These are phyloP conservation scores for Austroboletus eburneus DNA, from an alignment of 768 basidiomycete genomes.

Conservation along the genomic window DNA sequence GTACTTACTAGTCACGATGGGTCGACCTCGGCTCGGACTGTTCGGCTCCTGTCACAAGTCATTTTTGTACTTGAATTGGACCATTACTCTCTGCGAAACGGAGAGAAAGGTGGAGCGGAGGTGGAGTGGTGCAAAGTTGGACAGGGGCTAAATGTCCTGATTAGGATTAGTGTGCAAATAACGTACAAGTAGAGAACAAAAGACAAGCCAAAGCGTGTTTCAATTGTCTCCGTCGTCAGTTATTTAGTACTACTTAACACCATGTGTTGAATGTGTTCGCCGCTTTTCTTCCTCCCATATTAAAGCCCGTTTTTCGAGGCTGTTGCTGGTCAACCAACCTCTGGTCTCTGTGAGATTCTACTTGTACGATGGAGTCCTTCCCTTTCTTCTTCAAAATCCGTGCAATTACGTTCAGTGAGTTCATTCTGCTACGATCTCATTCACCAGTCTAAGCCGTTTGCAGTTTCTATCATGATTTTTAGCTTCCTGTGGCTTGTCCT, in stretches of 20 bases:
- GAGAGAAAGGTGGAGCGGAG: background rate
- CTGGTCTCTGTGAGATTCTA: conserved; percentile 20
- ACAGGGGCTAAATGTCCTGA: conserved; percentile 17
- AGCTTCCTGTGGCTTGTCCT: conserved; percentile 48
- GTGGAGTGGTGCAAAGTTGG: background rate
- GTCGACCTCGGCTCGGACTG: too few species aligned
- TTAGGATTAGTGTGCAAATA: background rate
- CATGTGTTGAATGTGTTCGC: too few species aligned
- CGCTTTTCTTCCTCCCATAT: conserved; percentile 1
- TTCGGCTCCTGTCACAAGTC: too few species aligned
- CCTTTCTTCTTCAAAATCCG: conserved; percentile 30
- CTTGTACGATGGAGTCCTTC: conserved; percentile 26
- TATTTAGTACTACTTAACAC: conserved; percentile 6
- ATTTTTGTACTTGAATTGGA: too few species aligned
- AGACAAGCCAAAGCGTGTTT: background rate
- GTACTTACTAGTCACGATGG: too few species aligned
- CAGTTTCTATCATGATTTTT: conserved; percentile 42
- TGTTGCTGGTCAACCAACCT: conserved; percentile 16
- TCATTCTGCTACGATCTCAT: background rate
- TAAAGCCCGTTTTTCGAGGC: conserved; percentile 13
- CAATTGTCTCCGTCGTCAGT: conserved; percentile 16
- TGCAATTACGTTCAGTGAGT: conserved; percentile 28
- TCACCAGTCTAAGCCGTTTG: background rate
- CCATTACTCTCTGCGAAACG: background rate
- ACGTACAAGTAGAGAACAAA: conserved; percentile 15